Base-by-base conservation (phyloP, 2,329 filamentous ascomycete genomes). In the Fusarium tricinctum region DNA sequence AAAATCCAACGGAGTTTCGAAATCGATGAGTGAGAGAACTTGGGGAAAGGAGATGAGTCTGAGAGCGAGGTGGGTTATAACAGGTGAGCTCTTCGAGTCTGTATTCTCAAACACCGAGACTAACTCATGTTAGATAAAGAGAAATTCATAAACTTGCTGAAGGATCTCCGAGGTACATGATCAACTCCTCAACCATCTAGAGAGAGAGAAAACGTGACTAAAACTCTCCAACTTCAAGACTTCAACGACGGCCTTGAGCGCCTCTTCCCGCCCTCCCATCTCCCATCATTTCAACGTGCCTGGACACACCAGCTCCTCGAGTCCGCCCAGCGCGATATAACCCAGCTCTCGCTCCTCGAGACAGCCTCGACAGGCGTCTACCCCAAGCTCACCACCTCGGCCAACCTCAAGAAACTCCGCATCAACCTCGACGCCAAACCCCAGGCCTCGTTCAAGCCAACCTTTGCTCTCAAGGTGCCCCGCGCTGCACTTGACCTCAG, bases 221-320 rank as follows among this genome's bases (percentile, higher is more conserved):
- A 63, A 28, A 9, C 26, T 52, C 23, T 15, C 17, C 14, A 26
- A 23, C 30, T n/a, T 8, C 7, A 67, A 78, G 81, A 83, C 72
- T 83, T 81, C 72, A 84, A 84, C 71, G 80, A 84, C 72, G 81
- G 82, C 40, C 75, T 84, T 14, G 82, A 84, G 61, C 80, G 81
- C 46, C 77, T 84, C 47, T 84, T 84, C 72, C 82, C 82, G 15
- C 75, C 78, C 8, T 77, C 78, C 3, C 77, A 81, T 58, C 71
- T 83, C 8, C 76, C 77, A 17, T 82, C 79, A 10, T 76, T 83
- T 22, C 80, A 82, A 59, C 78, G 82, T 15, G 78, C 80, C n/a
- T 84, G 82, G 81, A 81, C 79, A 14, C 80, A 82, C 65, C 80
- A 82, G 58, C 78, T 84, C 28, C 77, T 84, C n/a, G 80, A 82